Conservation (phyloP, 106 monocot genomes). For the Apostasia shenzhenica region DNA sequence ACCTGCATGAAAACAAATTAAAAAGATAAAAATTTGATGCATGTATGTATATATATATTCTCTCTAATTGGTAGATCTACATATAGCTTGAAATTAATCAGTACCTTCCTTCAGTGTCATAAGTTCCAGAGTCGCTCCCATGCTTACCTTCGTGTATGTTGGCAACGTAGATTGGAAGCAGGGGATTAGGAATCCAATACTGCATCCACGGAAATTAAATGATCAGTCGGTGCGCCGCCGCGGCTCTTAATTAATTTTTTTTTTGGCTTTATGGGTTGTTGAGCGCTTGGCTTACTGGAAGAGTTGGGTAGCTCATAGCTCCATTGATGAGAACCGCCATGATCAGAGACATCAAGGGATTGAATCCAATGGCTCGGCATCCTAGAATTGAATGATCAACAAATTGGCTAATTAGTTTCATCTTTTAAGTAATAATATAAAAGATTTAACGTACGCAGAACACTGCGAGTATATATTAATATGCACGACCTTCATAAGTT, state of each 20-base stretch:
- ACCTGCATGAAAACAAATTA: constrained; percentile 25
- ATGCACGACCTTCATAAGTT: constrained; percentile 48
- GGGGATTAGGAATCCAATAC: constrained; percentile 60
- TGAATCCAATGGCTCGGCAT: constrained; percentile 66
- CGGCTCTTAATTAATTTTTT: not conserved
- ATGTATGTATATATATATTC: not conserved
- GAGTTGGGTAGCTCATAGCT: constrained; percentile 52
- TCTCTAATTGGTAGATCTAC: not conserved
- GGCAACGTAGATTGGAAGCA: constrained; percentile 56
- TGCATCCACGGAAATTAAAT: not conserved
- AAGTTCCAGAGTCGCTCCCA: constrained; percentile 71
- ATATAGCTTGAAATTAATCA: not conserved
- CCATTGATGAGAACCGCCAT: constrained; percentile 46
- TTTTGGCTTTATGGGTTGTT: not conserved
- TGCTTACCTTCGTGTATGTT: constrained; percentile 83
- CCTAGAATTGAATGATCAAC: constrained; percentile 20
- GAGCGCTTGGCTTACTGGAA: constrained; percentile 42
- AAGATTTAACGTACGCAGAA: not conserved
- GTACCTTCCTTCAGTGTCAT: constrained; percentile 82
- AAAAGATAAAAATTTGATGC: too few relatives aligned
- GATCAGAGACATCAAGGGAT: constrained; percentile 48
- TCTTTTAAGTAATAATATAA: not conserved
- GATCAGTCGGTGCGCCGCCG: not conserved
- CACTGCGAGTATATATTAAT: not conserved
- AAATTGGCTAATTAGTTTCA: too few relatives aligned